These are phyloP conservation scores for Casuarina equisetifolia DNA, from an alignment of 306 rosid species.

Conservation along the genomic window DNA sequence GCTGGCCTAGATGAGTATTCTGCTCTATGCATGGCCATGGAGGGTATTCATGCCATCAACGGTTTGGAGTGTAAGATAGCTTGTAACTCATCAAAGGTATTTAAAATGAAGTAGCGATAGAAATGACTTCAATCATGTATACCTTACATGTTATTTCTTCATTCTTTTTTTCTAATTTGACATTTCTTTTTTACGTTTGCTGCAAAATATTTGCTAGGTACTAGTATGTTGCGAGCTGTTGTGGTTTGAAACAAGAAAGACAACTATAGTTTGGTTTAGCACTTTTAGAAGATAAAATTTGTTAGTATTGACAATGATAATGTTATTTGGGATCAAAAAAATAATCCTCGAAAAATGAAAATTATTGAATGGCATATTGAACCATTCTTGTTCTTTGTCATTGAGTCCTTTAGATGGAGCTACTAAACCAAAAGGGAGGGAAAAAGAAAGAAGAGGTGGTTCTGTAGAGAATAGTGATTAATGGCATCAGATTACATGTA, in stretches of 20 bases:
- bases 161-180: slow-evolving; percentile 3
- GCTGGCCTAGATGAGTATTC: slow-evolving; percentile 65
- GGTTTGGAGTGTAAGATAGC: slow-evolving; percentile 98
- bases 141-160: slow-evolving; percentile 8
- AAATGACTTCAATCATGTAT: slow-evolving; percentile 6
- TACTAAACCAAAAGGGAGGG: background rate
- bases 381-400: background rate
- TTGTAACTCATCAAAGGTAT: slow-evolving; percentile 92
- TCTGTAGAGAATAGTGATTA: background rate
- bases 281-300: background rate
- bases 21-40: slow-evolving; percentile 63
- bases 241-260: background rate
- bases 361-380: background rate
- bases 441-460: background rate
- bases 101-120: background rate
- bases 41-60: slow-evolving; percentile 66
- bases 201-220: background rate
- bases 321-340: background rate
- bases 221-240: background rate
- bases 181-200: background rate
- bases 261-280: background rate
- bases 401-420: background rate
- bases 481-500: background rate
- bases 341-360: background rate
- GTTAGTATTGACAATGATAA: background rate